These are phyloP conservation scores for Aureobasidium sp. DNA, from an alignment of 2,329 filamentous ascomycete genomes.

Conservation along the genomic window DNA sequence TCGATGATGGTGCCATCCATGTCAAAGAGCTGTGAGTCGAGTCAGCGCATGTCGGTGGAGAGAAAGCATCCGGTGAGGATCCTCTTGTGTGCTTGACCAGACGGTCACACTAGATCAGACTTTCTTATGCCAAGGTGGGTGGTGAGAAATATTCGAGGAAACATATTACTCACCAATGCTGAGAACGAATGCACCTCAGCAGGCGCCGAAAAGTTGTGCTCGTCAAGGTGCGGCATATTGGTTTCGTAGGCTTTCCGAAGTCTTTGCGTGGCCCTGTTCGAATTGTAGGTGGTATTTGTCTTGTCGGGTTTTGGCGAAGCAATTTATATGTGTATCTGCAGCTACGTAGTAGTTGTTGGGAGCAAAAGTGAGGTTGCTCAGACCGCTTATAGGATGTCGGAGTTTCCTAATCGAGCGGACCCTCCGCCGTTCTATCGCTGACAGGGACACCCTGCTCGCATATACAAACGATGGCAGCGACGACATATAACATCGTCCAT, in stretches of 20 bases:
- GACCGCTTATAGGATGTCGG: background rate
- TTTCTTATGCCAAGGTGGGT: background rate
- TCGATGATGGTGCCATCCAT: conserved; percentile 83
- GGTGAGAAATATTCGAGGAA: background rate
- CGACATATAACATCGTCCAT: no score
- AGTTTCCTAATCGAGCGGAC: background rate
- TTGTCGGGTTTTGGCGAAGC: background rate
- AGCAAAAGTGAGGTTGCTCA: background rate
- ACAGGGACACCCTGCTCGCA: no score
- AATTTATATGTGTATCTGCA: background rate
- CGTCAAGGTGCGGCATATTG: conserved; percentile 23
- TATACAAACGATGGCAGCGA: no score
- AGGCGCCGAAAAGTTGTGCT: conserved; percentile 36
- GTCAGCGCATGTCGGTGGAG: background rate
- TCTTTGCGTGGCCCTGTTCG: background rate
- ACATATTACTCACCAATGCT: conserved; percentile 32
- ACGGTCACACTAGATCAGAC: background rate
- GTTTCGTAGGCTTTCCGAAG: background rate
- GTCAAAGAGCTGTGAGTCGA: conserved; percentile 51
- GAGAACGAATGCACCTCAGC: conserved; percentile 34
- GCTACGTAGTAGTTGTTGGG: background rate
- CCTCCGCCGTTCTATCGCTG: background rate
- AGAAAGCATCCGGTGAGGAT: background rate
- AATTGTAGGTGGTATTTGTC: background rate
- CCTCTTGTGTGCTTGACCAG: background rate